Percentiles rank a stretch among this genome's conserved stretches.
Evolutionary conservation across 305 asterid genomes (phyloP).

Genomic region (Nicotiana rustica): DNA sequence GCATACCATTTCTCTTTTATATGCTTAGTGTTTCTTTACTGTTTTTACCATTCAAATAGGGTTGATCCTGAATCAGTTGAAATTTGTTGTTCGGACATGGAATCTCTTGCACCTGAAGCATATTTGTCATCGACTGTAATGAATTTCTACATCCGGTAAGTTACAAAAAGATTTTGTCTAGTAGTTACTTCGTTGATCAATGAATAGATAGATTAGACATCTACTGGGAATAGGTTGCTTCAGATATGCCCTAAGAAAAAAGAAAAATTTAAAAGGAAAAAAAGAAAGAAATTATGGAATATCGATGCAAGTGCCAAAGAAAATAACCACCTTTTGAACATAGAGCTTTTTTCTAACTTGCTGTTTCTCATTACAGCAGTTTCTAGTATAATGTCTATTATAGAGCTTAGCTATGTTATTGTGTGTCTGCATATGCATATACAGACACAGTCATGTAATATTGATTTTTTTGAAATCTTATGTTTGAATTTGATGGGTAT

Average conservation of each 20-base stretch:
- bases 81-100: constrained; percentile 69
- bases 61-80: constrained; percentile 82
- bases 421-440: constrained; percentile 21
- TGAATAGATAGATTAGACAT: constrained; percentile 19
- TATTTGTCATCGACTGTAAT: constrained; percentile 83
- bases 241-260: neutral
- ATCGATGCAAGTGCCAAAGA: constrained; percentile 6
- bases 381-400: constrained; percentile 1
- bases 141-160: constrained; percentile 92
- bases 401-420: neutral
- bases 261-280: neutral
- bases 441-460: neutral
- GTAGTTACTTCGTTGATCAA: neutral
- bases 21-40: neutral
- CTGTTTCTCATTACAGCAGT: constrained; percentile 19
- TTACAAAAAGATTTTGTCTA: constrained; percentile 30
- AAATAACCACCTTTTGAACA: neutral
- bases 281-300: neutral
- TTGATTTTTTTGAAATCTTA: neutral
- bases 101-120: constrained; percentile 80
- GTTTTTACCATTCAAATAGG: constrained; percentile 46
- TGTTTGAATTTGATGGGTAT: constrained; percentile 18
- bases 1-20: neutral
- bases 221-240: constrained; percentile 13
- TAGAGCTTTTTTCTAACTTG: neutral